A percentile compares a stretch with the other conserved stretches of the same genome.
Evolutionary conservation across 306 rosid genomes (phyloP).

Genomic region (Cucurbita ficifolia): DNA sequence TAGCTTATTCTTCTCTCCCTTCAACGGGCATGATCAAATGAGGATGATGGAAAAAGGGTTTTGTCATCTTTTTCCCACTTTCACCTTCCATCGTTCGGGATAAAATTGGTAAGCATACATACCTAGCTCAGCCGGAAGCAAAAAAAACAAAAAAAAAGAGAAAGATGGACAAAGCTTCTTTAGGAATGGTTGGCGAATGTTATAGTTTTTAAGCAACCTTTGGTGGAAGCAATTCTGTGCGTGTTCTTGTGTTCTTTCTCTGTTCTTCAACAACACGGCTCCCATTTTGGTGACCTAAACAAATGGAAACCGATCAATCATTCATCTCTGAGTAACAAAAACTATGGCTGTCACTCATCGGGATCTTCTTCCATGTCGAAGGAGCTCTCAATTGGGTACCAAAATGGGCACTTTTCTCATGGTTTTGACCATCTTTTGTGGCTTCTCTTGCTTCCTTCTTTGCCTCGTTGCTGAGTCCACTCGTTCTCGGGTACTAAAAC

Average conservation of each 20-base stretch:
- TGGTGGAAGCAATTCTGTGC: constrained; percentile 60
- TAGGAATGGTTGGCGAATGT: constrained; percentile 29
- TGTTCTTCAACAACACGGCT: neutral
- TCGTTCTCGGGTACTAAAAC: constrained; percentile 57
- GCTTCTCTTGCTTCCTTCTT: constrained; percentile 62
- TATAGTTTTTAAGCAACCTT: constrained; percentile 71
- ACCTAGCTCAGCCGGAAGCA: neutral
- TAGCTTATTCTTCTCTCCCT: too few species aligned
- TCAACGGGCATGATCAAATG: too few species aligned
- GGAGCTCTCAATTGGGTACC: constrained; percentile 42
- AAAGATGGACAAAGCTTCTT: neutral
- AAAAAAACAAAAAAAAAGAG: too few species aligned
- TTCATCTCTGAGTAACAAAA: constrained; percentile 13
- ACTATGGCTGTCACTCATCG: constrained; percentile 73
- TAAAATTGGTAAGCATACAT: too few species aligned
- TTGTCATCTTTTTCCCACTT: too few species aligned
- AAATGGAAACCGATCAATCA: neutral
- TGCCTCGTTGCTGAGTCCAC: constrained; percentile 83
- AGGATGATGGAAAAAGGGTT: too few species aligned
- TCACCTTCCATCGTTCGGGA: too few species aligned
- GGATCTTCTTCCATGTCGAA: constrained; percentile 59
- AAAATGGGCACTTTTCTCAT: constrained; percentile 49
- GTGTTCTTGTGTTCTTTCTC: constrained; percentile 8
- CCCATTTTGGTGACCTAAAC: neutral
- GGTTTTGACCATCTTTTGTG: constrained; percentile 49